Base-by-base conservation (phyloP, 108 stramenopile genomes). In the Fragilariopsis cylindrus region DNA sequence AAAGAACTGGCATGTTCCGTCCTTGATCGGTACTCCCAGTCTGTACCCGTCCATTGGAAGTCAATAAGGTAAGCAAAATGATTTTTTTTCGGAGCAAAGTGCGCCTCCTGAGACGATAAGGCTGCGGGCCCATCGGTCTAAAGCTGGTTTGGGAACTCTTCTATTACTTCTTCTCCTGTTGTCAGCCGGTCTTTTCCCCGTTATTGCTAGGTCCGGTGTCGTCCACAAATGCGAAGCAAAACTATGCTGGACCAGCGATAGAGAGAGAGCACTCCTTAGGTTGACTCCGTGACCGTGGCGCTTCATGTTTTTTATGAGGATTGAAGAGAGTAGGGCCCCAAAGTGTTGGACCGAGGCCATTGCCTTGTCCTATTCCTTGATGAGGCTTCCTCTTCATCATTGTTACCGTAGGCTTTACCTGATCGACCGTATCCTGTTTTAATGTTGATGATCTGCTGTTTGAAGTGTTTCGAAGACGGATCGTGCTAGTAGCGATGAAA, bases 191-290 rank as follows among this genome's bases (percentile, higher is more conserved):
- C 30, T 30, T 30, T 30, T 30, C 30, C n/a, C 30, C 30, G 30
- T 30, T 30, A 30, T 30, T 30, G 30, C 30, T 30, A 30, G 30
- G 43, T 66, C n/a, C 65, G 0, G 65, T 66, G 30, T 66, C 65
- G 16, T 66, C 65, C 65, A 66, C 65, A 45, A 66, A 66, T 15
- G 65, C 65, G 47, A 44, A 66, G 65, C 65, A n/a, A 66, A 7
- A 66, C 65, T 13, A 66, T 46, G 30, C 30, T 30, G n/a, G 53
- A 54, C n/a, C 15, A n/a, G 53, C n/a, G 13, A n/a, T 15, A 15
- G 13, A 54, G 53, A 54, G n/a, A 54, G 13, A n/a, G n/a, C 53
- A 54, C 15, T 15, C 13, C 53, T 13, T n/a, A 54, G 13, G 11
- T 66, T 41, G 15, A 66, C 65, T 13, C 65, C 65, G 47, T 66